Conservation (phyloP, 202 grass and related monocot genomes). For the Schoenoplectus tabernaemontani region DNA sequence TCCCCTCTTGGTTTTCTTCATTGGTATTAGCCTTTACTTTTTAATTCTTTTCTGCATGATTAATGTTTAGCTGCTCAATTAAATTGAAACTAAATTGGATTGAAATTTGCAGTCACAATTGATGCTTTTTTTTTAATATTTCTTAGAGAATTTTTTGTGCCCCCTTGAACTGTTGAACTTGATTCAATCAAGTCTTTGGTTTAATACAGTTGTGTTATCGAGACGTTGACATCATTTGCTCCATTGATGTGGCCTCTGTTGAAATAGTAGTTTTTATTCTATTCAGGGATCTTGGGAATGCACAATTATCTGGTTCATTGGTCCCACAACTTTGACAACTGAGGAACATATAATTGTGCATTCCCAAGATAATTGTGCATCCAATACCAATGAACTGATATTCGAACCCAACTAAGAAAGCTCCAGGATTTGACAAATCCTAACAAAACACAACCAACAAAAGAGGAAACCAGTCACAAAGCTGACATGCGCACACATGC, state of each 20-base stretch:
- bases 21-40: not conserved
- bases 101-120: no score
- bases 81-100: not conserved
- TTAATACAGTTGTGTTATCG: not conserved
- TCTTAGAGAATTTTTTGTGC: no score
- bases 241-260: not conserved
- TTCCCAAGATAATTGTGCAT: no score
- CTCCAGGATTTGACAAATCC: no score
- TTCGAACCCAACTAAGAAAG: no score
- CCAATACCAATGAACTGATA: no score
- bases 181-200: no score
- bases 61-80: not conserved
- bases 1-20: conserved; percentile 5
- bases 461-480: no score
- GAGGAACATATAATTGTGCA: conserved; percentile 83
- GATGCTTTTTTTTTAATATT: no score
- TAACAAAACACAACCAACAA: no score
- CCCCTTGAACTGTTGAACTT: no score
- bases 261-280: not conserved
- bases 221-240: not conserved
- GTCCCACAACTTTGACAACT: conserved; percentile 63
- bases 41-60: not conserved
- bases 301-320: conserved; percentile 64
- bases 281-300: conserved; percentile 92
- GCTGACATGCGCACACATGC: no score